A percentile compares a stretch with the other conserved stretches of the same genome.
phyloP scores from a whole-genome alignment of 768 basidiomycete species.

The Collybiopsis luxurians region DNA sequence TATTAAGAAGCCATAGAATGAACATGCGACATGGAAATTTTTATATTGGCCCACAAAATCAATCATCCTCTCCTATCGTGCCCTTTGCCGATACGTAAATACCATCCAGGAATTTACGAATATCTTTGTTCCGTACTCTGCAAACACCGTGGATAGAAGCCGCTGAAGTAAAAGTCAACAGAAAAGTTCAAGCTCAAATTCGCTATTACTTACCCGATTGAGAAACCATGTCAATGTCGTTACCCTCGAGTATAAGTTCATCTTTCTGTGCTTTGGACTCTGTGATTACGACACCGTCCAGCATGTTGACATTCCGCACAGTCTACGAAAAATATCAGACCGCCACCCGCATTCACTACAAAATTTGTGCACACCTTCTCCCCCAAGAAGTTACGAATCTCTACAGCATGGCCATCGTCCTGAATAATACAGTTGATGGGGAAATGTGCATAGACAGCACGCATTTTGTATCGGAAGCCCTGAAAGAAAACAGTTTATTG shows the following conservation, averaged over 20 bases:
- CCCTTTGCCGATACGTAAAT: conserved; percentile 87
- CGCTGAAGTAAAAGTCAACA: conserved; percentile 40
- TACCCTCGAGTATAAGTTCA: conserved; percentile 90
- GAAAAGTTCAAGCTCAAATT: not conserved
- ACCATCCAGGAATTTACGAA: conserved; percentile 97
- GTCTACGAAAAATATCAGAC: conserved; percentile 44
- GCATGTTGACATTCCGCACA: conserved; percentile 90
- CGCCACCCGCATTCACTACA: not conserved
- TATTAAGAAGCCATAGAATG: conserved; percentile 5
- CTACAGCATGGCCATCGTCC: conserved; percentile 64
- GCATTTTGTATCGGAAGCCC: conserved; percentile 99
- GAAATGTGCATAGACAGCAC: conserved; percentile 99
- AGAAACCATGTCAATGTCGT: conserved; percentile 95
- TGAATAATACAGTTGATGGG: conserved; percentile 98
- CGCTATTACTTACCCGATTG: conserved; percentile 71
- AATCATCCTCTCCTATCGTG: conserved; percentile 53
- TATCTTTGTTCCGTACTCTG: conserved; percentile 99
- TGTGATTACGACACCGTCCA: conserved; percentile 77
- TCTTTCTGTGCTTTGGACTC: conserved; percentile 95
- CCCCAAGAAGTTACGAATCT: conserved; percentile 95
- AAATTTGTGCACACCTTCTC: conserved; percentile 64
- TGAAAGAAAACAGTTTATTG: conserved; percentile 25
- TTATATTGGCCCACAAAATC: conserved; percentile 15
- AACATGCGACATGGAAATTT: conserved; percentile 26
- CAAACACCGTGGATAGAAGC: conserved; percentile 97